Conservation (phyloP, 23 red algal genomes). For the Gracilariopsis chorda region DNA sequence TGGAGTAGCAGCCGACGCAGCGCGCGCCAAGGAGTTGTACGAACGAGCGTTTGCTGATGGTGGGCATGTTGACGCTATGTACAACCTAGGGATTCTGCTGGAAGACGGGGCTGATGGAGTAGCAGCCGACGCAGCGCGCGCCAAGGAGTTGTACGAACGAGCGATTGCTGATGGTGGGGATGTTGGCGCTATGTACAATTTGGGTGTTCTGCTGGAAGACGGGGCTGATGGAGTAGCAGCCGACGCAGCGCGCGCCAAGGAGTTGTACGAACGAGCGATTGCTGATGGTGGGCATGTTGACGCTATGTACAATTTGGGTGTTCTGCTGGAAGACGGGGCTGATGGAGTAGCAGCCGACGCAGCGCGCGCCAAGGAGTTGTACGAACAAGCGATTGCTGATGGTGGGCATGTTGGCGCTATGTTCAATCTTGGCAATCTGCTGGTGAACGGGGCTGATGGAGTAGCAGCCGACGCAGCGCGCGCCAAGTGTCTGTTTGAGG, state of each 20-base stretch:
- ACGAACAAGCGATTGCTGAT: too few relatives aligned
- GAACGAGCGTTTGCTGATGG: background rate
- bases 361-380: too few relatives aligned
- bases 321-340: too few relatives aligned
- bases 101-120: background rate
- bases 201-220: background rate
- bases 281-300: background rate
- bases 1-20: background rate
- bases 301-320: too few relatives aligned
- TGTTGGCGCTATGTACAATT: background rate
- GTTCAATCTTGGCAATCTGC: too few relatives aligned
- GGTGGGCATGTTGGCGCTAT: too few relatives aligned
- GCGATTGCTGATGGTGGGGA: background rate
- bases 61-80: background rate
- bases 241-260: background rate
- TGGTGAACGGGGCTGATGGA: too few relatives aligned
- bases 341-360: too few relatives aligned
- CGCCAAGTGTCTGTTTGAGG: too few relatives aligned
- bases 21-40: background rate
- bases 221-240: background rate
- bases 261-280: conserved; percentile 2
- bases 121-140: background rate
- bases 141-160: background rate
- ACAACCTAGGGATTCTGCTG: background rate
- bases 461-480: too few relatives aligned